Base-by-base conservation (phyloP, 495 filamentous ascomycete genomes). In the Penicillium manginii region DNA sequence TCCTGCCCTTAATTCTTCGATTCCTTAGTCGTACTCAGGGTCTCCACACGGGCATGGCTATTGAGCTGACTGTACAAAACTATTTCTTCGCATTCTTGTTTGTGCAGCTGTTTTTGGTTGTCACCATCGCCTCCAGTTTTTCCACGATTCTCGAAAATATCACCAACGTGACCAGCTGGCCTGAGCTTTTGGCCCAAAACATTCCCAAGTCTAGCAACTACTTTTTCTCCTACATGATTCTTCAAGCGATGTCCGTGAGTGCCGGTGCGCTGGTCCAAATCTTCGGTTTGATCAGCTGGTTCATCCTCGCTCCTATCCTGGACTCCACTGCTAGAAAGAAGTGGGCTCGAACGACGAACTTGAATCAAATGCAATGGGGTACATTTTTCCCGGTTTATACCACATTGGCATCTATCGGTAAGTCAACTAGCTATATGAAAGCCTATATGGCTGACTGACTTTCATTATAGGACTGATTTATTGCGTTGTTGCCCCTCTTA, bases 201-300 rank as follows among this genome's bases (percentile, higher is more conserved):
- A 81, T 98, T 37, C 94, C 94, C 39, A 88, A 87, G 72, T 91
- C 93, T 2, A 88, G 91, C 59, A 96, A 97, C 68, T 98, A 97
- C 74, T 98, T 98, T 78, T 98, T 97, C 78, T 92, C 91, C 4
- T 98, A 98, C 79, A 92, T 98, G 86, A 86, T 98, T 69, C 85
- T 98, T 18, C 96, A 97, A 68, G 91, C 92, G 15, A 81, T 98
- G 64, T 90, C 90, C 57, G 89, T 89, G 63, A 96, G 91, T 73
- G 93, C 93, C 23, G 92, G 91, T 65, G 91, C 91, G 12, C 79
- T 98, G 12, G 80, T 96, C n/a, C 96, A 98, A 65, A 85, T 96
- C 49, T 83, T 83, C 26, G 84, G 83, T 29, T 76, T 96, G 15
- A 71, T 92, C 47, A 79, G 88, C 59, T 96, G 91, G 84, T 97